Conservation (phyloP, 495 filamentous ascomycete species). For the Neurospora sublineolata region DNA sequence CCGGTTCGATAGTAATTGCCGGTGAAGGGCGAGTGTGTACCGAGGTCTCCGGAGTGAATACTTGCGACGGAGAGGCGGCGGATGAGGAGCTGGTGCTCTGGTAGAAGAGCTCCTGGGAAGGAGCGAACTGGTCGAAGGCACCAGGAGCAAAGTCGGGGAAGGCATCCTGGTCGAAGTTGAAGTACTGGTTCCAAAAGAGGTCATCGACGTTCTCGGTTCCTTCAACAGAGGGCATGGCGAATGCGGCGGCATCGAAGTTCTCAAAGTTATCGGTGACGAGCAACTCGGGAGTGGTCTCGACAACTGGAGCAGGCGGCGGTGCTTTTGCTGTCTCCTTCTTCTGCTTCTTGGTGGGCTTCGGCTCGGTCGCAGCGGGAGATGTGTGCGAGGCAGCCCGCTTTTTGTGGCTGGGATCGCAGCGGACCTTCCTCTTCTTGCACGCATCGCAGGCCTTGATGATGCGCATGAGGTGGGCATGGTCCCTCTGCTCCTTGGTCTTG, state of each 20-base stretch:
- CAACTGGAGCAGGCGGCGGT: slow-evolving; percentile 11
- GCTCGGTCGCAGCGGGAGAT: slow-evolving; percentile 20
- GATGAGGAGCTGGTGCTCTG: slow-evolving; percentile 23
- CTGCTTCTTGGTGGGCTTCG: slow-evolving; percentile 25
- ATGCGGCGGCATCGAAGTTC: slow-evolving; percentile 6
- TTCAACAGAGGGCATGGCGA: slow-evolving; percentile 10
- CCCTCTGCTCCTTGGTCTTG: slow-evolving; percentile 50
- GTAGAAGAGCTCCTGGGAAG: slow-evolving; percentile 25
- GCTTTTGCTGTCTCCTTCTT: slow-evolving; percentile 22
- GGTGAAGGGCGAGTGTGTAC: slow-evolving; percentile 9
- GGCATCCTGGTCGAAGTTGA: slow-evolving; percentile 27
- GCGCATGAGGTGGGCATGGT: slow-evolving; percentile 47
- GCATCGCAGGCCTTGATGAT: slow-evolving; percentile 48
- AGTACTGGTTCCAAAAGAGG: slow-evolving; percentile 29
- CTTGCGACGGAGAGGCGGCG: slow-evolving; percentile 25
- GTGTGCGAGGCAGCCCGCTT: slow-evolving; percentile 26
- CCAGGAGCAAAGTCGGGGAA: slow-evolving; percentile 10
- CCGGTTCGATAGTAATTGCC: slow-evolving; percentile 4
- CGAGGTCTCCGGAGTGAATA: slow-evolving; percentile 22
- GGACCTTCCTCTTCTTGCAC: slow-evolving; percentile 44
- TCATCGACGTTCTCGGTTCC: slow-evolving; percentile 11
- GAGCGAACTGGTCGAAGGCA: slow-evolving; percentile 29
- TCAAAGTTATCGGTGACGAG: slow-evolving; percentile 4
- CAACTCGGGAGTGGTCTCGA: slow-evolving; percentile 4
- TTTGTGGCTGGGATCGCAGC: slow-evolving; percentile 41